Evolutionary conservation across 225 moss, liverwort and hornwort species (phyloP).

Genomic region (Takakia lepidozioides): DNA sequence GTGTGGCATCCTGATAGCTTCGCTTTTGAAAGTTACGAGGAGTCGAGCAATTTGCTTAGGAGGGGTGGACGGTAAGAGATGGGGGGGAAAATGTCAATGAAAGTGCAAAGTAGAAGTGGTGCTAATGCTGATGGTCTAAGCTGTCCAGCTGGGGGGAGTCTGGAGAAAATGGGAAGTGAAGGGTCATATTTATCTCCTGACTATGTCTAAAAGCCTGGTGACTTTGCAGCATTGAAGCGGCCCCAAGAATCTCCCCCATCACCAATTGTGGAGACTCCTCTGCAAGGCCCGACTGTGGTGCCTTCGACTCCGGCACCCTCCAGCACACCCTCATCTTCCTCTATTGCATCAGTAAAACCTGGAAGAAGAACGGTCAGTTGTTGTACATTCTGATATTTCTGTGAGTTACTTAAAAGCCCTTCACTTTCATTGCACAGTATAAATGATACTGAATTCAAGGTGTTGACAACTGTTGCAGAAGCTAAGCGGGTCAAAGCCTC

Average conservation of each 20-base stretch:
- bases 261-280: conserved; percentile 22
- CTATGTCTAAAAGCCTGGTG: too few species aligned
- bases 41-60: neutral
- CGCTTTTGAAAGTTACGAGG: too few species aligned
- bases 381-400: too few species aligned
- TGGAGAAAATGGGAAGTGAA: too few species aligned
- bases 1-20: neutral
- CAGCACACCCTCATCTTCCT: conserved; percentile 53
- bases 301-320: conserved; percentile 31
- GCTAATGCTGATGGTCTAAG: too few species aligned
- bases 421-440: too few species aligned
- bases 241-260: conserved; percentile 51
- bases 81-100: too few species aligned
- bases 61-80: too few species aligned
- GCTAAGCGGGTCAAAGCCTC: conserved; percentile 56
- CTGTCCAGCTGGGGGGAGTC: too few species aligned
- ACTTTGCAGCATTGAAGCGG: conserved; percentile 70
- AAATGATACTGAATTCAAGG: too few species aligned
- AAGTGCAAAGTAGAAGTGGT: too few species aligned
- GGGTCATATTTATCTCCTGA: neutral
- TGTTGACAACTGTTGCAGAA: conserved; percentile 76
- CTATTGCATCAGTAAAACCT: conserved; percentile 49
- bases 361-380: conserved; percentile 77
- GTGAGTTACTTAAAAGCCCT: too few species aligned
- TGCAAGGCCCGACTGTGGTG: conserved; percentile 12